Base-by-base conservation (phyloP, 306 rosid species). In the Lithocarpus polystachyus region DNA sequence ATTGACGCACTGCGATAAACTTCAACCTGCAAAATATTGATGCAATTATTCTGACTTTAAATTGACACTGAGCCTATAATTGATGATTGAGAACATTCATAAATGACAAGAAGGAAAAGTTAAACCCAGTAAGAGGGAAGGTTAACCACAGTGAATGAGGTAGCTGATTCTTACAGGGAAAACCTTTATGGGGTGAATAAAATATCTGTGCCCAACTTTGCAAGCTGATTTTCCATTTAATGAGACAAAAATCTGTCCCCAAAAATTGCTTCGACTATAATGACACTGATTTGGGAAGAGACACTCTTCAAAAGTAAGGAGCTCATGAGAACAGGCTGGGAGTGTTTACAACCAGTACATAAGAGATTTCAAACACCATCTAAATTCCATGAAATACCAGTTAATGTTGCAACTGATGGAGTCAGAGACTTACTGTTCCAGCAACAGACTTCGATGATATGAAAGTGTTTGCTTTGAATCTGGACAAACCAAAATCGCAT, bases 401-500 rank as follows among this genome's bases (percentile, higher is more conserved):
- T 33, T 33, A 54, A 52, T 13, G 7, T 17, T 15, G 59, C 17
- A 12, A 45, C 29, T 53, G 28, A 74, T 18, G 29, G 75, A 26
- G 35, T 62, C 80, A 67, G 61, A 87, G 75, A 80, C 90, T 82
- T 88, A 95, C 99, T 74, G 99, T 95, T 88, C 99, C 99, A 7
- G 98, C 97, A 67, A 95, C 98, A 52, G 98, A 91, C 83, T 95
- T 95, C 6, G 99, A 95, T 51, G 99, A 82, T 84, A 95, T 85
- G 86, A 89, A 95, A 69, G 98, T 93, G 90, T 90, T 90, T 10
- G 93, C 93, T 85, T 93, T 95, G 81, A 95, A 93, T 90, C 99
- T 91, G 82, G 99, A 95, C 90, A 95, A 77, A 80, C 99, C 99
- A 87, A 95, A 95, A 85, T 95, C 99, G 35, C 96, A 80, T 48